Base-by-base conservation (phyloP, 1,284 basidiomycete species). In the Sanghuangporus weigelae region DNA sequence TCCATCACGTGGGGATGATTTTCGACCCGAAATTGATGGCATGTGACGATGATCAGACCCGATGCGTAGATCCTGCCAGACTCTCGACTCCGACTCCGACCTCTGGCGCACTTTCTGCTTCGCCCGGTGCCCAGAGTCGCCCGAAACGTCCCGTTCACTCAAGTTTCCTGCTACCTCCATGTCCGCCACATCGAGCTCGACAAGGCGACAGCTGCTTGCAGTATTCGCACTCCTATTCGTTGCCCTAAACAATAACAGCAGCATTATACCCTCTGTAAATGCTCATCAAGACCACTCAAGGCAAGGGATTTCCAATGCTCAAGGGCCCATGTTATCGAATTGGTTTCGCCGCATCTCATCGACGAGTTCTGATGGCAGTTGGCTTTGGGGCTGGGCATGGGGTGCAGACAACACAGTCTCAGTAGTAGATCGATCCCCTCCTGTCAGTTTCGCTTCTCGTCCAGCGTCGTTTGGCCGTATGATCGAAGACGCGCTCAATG, bases 321-420 rank as follows among this genome's bases (percentile, higher is more conserved):
- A 26, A 31, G 59, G 58, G 21, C 51, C 51, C 7, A 21, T 42
- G 21, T 31, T 58, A 11, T 39, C 50, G 3, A 62, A 26, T 58
- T 76, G 73, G 74, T 59, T 76, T 54, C 71, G 69, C 64, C 71
- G 68, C 40, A 64, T 71, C 31, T 68, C 67, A 11, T 55, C 61
- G 49, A 63, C 70, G 44, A 63, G 72, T 51, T 68, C 71, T 50
- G 73, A 75, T 50, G 67, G 69, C 53, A 72, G 70, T 64, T 78
- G 77, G 78, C 71, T 79, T n/a, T 78, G 76, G 76, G 74, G 76
- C 38, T 77, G 77, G 75, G 75, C 75, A 50, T 91, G 86, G 88
- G 87, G 85, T 50, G 82, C 85, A 3, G 90, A 92, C 71, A 88
- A 86, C 69, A 83, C 84, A n/a, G 87, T 93, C 63, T 87, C 88